These are phyloP conservation scores for Colletotrichum tanaceti DNA, from an alignment of 2,329 filamentous ascomycete genomes.

Conservation along the genomic window DNA sequence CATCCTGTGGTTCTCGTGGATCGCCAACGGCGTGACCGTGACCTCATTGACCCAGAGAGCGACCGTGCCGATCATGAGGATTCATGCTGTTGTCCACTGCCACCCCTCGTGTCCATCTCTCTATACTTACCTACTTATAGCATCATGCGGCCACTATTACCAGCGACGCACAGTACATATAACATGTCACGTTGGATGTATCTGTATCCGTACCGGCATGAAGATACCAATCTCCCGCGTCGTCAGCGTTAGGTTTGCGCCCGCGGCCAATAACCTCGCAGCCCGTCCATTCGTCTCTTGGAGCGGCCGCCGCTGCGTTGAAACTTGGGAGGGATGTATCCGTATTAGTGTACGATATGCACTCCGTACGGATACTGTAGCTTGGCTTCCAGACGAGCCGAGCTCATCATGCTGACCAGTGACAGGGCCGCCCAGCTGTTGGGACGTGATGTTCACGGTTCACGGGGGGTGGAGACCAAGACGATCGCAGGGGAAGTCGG, in stretches of 20 bases:
- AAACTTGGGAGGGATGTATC: too few species aligned
- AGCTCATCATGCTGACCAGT: not conserved
- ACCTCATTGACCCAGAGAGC: not conserved
- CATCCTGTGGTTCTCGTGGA: slow-evolving; percentile 6
- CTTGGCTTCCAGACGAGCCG: not conserved
- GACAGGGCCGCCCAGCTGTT: not conserved
- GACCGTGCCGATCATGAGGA: slow-evolving; percentile 11
- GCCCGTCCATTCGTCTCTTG: not conserved
- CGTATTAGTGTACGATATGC: too few species aligned
- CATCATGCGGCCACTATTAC: not conserved
- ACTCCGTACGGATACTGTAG: too few species aligned
- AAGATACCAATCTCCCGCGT: not conserved
- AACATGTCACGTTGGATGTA: not conserved
- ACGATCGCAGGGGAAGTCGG: not conserved
- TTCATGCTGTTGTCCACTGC: not conserved
- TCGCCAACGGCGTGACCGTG: not conserved
- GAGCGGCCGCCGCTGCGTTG: not conserved
- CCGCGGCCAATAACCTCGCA: not conserved
- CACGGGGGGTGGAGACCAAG: slow-evolving; percentile 18
- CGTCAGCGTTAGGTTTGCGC: not conserved
- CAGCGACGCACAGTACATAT: not conserved
- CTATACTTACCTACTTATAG: not conserved
- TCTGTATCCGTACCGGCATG: too few species aligned
- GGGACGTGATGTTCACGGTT: not conserved
- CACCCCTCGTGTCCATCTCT: too few species aligned